Base-by-base conservation (phyloP, 352 stramenopile genomes). In the Globisporangium parvum region DNA sequence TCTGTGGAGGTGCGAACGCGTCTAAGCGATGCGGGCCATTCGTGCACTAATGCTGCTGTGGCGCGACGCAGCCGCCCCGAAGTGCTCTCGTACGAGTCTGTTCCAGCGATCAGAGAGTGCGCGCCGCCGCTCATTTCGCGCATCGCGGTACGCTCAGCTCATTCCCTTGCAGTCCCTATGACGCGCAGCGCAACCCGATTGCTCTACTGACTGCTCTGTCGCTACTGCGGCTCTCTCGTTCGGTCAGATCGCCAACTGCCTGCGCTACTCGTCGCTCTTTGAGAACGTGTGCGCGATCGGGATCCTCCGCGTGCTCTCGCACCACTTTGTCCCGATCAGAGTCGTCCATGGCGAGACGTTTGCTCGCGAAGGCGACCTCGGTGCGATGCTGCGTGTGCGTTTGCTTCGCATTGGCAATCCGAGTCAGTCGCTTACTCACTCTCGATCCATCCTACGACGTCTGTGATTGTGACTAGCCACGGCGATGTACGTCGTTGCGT, bases 191-290 rank as follows among this genome's bases (percentile, higher is more conserved):
- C n/a, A n/a, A n/a, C n/a, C n/a, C n/a, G n/a, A n/a, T n/a, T 20
- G 14, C 26, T 37, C 31, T 9, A 12, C 31, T 37, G 8, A 37
- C 31, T 2, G 8, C 11, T 45, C 15, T 20, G n/a, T 26, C 60
- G 12, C 50, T 53, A 18, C 11, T 14, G 28, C 9, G 8, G 6
- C 31, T 37, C 31, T 37, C 31, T 37, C 10, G 11, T 8, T 9
- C 35, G 12, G 54, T 10, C 56, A 94, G 84, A 85, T 92, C 8
- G 74, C 81, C 3, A 94, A 88, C 48, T 91, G 81, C 20, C 63
- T 94, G 46, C 81, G 84, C 1, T 78, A 85, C 6, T 92, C 81
- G 0, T 87, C 81, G 6, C 53, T 94, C 4, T 94, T 94, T 33
- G 81, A 89, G 51, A 88, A 80, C 17, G 81, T 92, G 18, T 89